A percentile compares a stretch with the other conserved stretches of the same genome.
These are phyloP conservation scores for Lachnum nothofagi DNA, from an alignment of 2,329 filamentous ascomycete species.

Conservation along the genomic window DNA sequence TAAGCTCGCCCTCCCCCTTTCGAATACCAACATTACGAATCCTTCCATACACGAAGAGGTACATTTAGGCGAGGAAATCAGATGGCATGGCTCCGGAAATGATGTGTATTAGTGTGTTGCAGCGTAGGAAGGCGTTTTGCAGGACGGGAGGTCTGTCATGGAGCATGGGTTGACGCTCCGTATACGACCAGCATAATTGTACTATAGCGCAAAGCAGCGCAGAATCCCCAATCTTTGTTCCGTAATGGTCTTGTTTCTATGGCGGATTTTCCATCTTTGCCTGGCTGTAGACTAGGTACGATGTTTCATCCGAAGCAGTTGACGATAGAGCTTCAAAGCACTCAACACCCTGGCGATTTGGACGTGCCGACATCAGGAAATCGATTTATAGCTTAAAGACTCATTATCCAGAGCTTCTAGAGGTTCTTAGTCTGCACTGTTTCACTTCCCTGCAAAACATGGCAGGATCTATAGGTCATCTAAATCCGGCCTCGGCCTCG, in stretches of 20 bases:
- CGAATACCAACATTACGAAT: conserved; percentile 9
- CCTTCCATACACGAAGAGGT: conserved; percentile 3
- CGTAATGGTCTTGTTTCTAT: no score
- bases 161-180: conserved; percentile 3
- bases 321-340: no score
- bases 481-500: conserved; percentile 17
- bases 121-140: conserved; percentile 30
- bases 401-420: no score
- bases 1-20: conserved; percentile 36
- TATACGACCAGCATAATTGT: conserved; percentile 26
- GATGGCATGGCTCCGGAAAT: not conserved
- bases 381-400: no score
- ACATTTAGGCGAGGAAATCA: not conserved
- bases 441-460: no score
- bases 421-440: no score
- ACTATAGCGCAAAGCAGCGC: conserved; percentile 24
- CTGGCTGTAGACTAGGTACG: no score
- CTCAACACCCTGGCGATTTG: no score
- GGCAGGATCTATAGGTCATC: no score
- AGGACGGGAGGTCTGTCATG: conserved; percentile 13
- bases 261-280: no score
- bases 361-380: no score
- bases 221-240: conserved; percentile 30
- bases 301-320: no score
- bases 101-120: conserved; percentile 15